Percentiles rank a stretch among this genome's conserved stretches.
phyloP scores from a whole-genome alignment of 495 filamentous ascomycete genomes.

The Evansstolkia leycettana region DNA sequence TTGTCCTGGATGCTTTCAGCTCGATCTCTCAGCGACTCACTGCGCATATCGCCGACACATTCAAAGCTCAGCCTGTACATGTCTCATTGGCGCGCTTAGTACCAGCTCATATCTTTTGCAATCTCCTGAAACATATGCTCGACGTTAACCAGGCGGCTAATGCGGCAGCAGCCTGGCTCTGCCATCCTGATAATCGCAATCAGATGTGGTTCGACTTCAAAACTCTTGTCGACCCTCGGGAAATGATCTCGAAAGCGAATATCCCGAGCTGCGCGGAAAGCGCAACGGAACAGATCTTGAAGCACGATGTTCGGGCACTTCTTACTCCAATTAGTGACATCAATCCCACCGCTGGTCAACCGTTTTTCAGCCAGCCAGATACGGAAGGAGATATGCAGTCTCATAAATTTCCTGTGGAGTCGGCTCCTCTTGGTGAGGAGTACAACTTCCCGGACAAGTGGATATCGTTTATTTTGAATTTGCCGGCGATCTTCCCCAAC shows the following conservation, averaged over 20 bases:
- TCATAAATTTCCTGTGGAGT: slow-evolving; percentile 25
- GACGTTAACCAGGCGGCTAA: slow-evolving; percentile 81
- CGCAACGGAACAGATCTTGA: slow-evolving; percentile 53
- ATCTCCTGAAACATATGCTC: slow-evolving; percentile 69
- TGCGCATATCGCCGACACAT: slow-evolving; percentile 62
- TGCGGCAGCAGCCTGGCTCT: slow-evolving; percentile 35
- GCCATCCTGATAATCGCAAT: slow-evolving; percentile 34
- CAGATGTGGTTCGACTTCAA: slow-evolving; percentile 95
- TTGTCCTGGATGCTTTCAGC: slow-evolving; percentile 70
- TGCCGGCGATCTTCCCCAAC: slow-evolving; percentile 67
- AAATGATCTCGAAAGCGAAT: slow-evolving; percentile 32
- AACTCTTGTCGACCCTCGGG: slow-evolving; percentile 56
- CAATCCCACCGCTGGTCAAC: slow-evolving; percentile 16
- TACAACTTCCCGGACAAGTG: slow-evolving; percentile 73
- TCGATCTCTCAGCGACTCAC: slow-evolving; percentile 73
- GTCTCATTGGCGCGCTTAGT: slow-evolving; percentile 74
- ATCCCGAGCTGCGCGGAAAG: slow-evolving; percentile 28
- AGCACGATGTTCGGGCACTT: slow-evolving; percentile 60
- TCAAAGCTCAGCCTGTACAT: slow-evolving; percentile 68
- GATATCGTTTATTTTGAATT: slow-evolving; percentile 64
- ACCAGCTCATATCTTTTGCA: slow-evolving; percentile 81
- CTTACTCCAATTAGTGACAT: slow-evolving; percentile 37
- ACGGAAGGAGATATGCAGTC: slow-evolving; percentile 21
- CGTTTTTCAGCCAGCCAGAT: slow-evolving; percentile 33
- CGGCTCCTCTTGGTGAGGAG: slow-evolving; percentile 22